phyloP scores from a whole-genome alignment of 768 basidiomycete species.

The Rhizopogon vesiculosus region DNA sequence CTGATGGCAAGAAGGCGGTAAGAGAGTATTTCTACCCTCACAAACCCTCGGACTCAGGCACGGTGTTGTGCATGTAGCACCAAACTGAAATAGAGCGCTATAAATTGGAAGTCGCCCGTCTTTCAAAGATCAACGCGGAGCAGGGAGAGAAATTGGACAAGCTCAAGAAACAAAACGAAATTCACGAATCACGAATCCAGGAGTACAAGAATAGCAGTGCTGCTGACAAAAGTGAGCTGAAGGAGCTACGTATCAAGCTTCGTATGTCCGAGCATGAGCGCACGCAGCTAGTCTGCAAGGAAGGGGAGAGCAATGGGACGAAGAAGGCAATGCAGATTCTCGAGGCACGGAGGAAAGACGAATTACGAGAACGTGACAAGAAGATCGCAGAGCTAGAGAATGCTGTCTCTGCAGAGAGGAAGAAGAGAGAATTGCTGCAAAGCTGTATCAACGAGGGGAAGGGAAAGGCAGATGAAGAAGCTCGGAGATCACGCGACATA shows the following conservation, averaged over 20 bases:
- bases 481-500: slow-evolving; percentile 27
- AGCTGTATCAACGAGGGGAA: slow-evolving; percentile 37
- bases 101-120: slow-evolving; percentile 49
- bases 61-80: slow-evolving; percentile 36
- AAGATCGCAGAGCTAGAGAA: slow-evolving; percentile 56
- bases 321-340: slow-evolving; percentile 44
- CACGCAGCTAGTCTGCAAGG: slow-evolving; percentile 44
- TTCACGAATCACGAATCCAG: slow-evolving; percentile 53
- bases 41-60: neutral
- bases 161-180: slow-evolving; percentile 56
- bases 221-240: slow-evolving; percentile 57
- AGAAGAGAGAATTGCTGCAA: slow-evolving; percentile 45
- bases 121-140: slow-evolving; percentile 44
- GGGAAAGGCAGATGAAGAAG: slow-evolving; percentile 38
- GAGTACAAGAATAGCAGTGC: slow-evolving; percentile 50
- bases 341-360: slow-evolving; percentile 51
- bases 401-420: slow-evolving; percentile 43
- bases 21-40: slow-evolving; percentile 15
- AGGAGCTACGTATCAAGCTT: slow-evolving; percentile 56
- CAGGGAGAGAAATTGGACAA: slow-evolving; percentile 52
- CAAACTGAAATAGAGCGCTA: slow-evolving; percentile 54
- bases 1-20: slow-evolving; percentile 64
- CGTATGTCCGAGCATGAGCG: slow-evolving; percentile 55
- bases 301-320: slow-evolving; percentile 45
- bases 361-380: slow-evolving; percentile 48